Conservation (phyloP, 352 stramenopile genomes). For the Globisporangium nunn region DNA sequence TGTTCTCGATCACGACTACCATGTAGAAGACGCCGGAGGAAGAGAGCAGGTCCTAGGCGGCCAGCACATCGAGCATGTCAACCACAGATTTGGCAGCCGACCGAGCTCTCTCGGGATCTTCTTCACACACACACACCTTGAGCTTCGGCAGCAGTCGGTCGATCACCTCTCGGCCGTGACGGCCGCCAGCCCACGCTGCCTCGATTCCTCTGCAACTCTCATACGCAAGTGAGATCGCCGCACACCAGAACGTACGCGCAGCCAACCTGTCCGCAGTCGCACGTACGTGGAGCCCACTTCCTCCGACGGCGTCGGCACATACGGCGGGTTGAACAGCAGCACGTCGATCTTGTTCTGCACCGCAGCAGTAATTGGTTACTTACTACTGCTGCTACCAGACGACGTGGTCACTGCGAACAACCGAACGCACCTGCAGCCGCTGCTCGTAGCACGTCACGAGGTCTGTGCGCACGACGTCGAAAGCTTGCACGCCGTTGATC, state of each 20-base stretch:
- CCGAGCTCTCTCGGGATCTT: not conserved
- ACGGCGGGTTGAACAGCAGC: constrained; percentile 98
- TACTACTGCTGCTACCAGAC: not conserved
- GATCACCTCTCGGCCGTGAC: constrained; percentile 91
- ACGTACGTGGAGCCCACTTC: constrained; percentile 90
- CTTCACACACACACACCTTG: constrained; percentile 21
- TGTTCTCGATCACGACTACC: constrained; percentile 97
- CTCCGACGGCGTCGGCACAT: constrained; percentile 94
- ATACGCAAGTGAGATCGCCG: not conserved
- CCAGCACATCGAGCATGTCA: not conserved
- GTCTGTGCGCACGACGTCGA: constrained; percentile 85
- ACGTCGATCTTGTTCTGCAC: constrained; percentile 81
- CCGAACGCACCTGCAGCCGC: constrained; percentile 34
- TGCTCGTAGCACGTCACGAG: constrained; percentile 60
- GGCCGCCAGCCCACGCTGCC: constrained; percentile 94
- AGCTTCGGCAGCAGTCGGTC: constrained; percentile 93
- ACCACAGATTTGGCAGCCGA: not conserved
- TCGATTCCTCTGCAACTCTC: constrained; percentile 83
- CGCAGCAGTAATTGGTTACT: not conserved
- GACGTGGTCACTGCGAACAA: not conserved
- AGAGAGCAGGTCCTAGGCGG: constrained; percentile 54
- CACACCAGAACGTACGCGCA: not conserved
- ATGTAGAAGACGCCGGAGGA: constrained; percentile 92
- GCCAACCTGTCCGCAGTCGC: not conserved
- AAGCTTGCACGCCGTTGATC: constrained; percentile 68